Conservation (phyloP, 257 asterid species). For the Vinca minor region DNA sequence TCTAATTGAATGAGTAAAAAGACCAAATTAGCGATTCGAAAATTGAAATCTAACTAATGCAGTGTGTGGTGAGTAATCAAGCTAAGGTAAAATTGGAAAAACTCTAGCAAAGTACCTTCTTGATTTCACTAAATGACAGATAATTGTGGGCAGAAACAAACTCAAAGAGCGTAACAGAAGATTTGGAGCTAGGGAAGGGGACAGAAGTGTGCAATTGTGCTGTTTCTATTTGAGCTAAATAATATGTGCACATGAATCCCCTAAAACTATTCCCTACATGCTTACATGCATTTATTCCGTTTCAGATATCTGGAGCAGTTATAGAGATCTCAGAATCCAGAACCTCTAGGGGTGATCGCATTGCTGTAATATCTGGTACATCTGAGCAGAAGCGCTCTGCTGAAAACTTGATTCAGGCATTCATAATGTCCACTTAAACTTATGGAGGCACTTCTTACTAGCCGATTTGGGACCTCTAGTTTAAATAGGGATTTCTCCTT, state of each 20-base stretch:
- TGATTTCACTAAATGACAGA: too few relatives aligned
- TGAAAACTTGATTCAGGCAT: conserved; percentile 90
- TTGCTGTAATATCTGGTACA: conserved; percentile 82
- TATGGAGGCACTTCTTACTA: conserved; percentile 21
- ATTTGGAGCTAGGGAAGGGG: neutral
- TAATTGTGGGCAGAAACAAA: too few relatives aligned
- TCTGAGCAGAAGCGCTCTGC: conserved; percentile 88
- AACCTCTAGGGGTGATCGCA: conserved; percentile 78
- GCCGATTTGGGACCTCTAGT: conserved; percentile 25
- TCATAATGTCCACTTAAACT: conserved; percentile 74
- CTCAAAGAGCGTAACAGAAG: too few relatives aligned
- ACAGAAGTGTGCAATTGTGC: neutral
- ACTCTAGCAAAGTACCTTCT: too few relatives aligned
- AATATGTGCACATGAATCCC: neutral
- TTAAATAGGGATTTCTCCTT: conserved; percentile 17
- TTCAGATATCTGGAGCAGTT: conserved; percentile 93
- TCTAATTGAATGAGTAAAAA: too few relatives aligned
- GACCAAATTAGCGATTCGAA: too few relatives aligned
- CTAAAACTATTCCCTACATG: neutral
- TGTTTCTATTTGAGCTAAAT: neutral
- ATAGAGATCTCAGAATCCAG: conserved; percentile 68
- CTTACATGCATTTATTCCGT: conserved; percentile 27
- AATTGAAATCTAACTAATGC: too few relatives aligned
- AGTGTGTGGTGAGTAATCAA: too few relatives aligned
- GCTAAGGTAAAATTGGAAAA: too few relatives aligned